These are phyloP conservation scores for Suillus fuscotomentosus DNA, from an alignment of 768 basidiomycete genomes.

Conservation along the genomic window DNA sequence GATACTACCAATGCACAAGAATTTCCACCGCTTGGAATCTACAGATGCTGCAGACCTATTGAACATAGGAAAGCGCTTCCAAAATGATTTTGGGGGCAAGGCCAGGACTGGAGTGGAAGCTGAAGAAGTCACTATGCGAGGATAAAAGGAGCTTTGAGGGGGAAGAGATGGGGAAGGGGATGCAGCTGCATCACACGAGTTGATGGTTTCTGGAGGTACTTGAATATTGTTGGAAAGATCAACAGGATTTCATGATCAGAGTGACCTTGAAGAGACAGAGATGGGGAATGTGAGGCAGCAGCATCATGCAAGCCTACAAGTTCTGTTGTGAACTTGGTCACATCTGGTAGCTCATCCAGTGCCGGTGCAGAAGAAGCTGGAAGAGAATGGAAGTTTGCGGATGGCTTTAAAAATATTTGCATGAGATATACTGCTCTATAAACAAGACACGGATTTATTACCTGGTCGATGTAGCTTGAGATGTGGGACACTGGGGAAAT, in stretches of 20 bases:
- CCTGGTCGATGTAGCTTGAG: too few species aligned
- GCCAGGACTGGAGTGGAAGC: not conserved
- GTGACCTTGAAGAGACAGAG: not conserved
- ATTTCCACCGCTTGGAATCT: too few species aligned
- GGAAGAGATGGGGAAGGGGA: not conserved
- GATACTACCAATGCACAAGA: too few species aligned
- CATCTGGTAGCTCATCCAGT: too few species aligned
- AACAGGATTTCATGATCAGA: not conserved
- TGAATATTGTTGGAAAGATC: not conserved
- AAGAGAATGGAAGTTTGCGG: not conserved
- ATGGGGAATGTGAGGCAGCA: not conserved
- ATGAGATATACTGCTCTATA: not conserved
- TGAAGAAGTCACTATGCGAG: too few species aligned
- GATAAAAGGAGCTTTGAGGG: too few species aligned
- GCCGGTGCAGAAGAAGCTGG: not conserved
- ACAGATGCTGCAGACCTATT: too few species aligned
- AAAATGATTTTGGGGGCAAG: too few species aligned
- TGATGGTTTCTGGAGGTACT: not conserved
- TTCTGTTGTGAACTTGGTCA: too few species aligned
- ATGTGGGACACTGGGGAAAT: too few species aligned
- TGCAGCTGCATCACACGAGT: not conserved
- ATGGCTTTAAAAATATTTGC: not conserved
- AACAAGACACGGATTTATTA: not conserved
- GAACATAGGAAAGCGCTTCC: too few species aligned
- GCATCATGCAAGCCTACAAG: not conserved